Percentiles rank a stretch among this genome's conserved stretches.
phyloP scores from a whole-genome alignment of 805 yeast species.

The Wickerhamiella slavikovae region DNA sequence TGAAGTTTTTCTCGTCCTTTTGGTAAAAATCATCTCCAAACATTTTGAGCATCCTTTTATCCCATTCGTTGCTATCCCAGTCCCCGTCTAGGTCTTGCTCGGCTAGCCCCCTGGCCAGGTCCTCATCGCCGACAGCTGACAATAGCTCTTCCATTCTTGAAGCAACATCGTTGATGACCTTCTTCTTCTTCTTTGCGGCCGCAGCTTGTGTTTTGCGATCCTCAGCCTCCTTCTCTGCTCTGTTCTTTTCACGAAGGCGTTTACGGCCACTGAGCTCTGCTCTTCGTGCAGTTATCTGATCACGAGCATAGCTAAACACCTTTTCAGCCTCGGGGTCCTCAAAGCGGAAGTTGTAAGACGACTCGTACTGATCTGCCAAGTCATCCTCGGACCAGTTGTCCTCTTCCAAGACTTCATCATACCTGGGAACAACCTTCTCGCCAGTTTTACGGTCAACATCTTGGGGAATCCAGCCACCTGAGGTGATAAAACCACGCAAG shows the following conservation, averaged over 20 bases:
- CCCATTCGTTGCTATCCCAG: slow-evolving; percentile 85
- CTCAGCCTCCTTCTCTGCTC: slow-evolving; percentile 30
- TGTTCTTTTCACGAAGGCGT: slow-evolving; percentile 57
- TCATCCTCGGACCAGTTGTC: slow-evolving; percentile 81
- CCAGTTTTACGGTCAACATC: slow-evolving; percentile 38
- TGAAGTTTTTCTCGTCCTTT: slow-evolving; percentile 35
- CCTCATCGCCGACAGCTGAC: slow-evolving; percentile 47
- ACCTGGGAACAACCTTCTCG: slow-evolving; percentile 17
- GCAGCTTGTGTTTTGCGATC: slow-evolving; percentile 36
- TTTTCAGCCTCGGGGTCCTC: slow-evolving; percentile 86
- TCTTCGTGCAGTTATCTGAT: slow-evolving; percentile 77
- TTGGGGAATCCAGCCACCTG: slow-evolving; percentile 79
- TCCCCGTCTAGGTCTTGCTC: slow-evolving; percentile 67
- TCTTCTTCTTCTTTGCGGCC: slow-evolving; percentile 48
- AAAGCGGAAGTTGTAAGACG: slow-evolving; percentile 82
- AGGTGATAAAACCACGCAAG: slow-evolving; percentile 46
- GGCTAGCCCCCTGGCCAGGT: slow-evolving; percentile 48
- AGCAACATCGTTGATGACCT: slow-evolving; percentile 56
- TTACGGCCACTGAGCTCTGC: slow-evolving; percentile 55
- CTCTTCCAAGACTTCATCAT: slow-evolving; percentile 24
- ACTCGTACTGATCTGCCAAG: slow-evolving; percentile 78
- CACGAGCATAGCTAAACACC: slow-evolving; percentile 83
- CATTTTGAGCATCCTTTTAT: slow-evolving; percentile 57
- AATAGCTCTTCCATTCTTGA: slow-evolving; percentile 46
- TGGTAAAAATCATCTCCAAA: slow-evolving; percentile 69